Evolutionary conservation across 192 early-diverging fungal species (phyloP).

Genomic region (Podila clonocystis): DNA sequence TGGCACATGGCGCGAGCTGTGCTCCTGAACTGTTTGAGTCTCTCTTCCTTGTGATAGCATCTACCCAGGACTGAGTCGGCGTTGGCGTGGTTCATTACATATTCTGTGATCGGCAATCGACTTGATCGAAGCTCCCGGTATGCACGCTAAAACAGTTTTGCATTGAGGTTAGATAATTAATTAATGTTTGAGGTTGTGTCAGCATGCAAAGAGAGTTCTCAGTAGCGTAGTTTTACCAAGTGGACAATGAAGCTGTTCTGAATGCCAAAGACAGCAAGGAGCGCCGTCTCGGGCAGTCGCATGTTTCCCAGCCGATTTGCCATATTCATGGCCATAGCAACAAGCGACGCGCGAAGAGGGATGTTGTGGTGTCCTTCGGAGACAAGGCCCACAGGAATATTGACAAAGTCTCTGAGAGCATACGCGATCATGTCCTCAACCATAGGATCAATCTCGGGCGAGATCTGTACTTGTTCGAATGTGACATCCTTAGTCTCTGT

Average conservation of each 20-base stretch:
- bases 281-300: conserved; percentile 56
- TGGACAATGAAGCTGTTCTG: conserved; percentile 67
- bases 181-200: neutral
- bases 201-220: too few relatives aligned
- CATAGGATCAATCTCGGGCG: conserved; percentile 32
- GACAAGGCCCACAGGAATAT: conserved; percentile 32
- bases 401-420: conserved; percentile 43
- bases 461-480: conserved; percentile 18
- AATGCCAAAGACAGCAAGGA: conserved; percentile 58
- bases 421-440: conserved; percentile 46
- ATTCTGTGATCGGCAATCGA: conserved; percentile 47
- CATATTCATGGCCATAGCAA: conserved; percentile 54
- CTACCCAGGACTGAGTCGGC: conserved; percentile 58
- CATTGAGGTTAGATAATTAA: neutral
- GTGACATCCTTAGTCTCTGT: conserved; percentile 8
- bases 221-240: conserved; percentile 48
- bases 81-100: conserved; percentile 45
- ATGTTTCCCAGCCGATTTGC: conserved; percentile 34
- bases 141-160: conserved; percentile 22
- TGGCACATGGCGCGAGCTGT: conserved; percentile 48
- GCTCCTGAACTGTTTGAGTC: conserved; percentile 52
- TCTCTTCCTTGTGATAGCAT: conserved; percentile 48
- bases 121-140: conserved; percentile 54
- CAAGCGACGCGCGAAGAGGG: conserved; percentile 33
- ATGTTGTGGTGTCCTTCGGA: conserved; percentile 41